Base-by-base conservation (phyloP, 2,329 filamentous ascomycete species). In the Aspergillus oerlinghausenensis region DNA sequence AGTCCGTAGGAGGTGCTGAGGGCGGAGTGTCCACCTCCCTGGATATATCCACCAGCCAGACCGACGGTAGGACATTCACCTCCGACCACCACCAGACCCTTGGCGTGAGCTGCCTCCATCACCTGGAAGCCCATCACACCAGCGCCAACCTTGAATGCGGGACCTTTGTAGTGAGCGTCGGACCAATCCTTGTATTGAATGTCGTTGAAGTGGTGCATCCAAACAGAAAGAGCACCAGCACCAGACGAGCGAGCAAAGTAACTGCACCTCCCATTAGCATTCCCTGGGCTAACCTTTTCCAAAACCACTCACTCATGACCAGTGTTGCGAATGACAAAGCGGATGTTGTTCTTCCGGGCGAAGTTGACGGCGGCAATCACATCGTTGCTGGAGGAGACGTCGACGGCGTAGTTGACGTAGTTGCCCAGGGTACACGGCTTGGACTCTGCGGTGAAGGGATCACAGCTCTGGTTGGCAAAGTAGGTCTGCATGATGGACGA, bases 1-100 rank as follows among this genome's bases (percentile, higher is more conserved):
- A 89, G 74, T 21, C 86, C 86, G 55, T 81, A 83, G 17, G 64
- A 70, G 3, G 80, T 80, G 54, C 75, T 79, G 2, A 88, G 73
- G 0, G 79, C 74, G 0, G 79, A 80, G 67, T 86, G 83, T 0
- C 86, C 85, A 26, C 84, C 85, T 7, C 84, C 84, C 67, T 84
- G 82, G 6, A 76, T 79, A 62, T 82, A 88, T 1, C 84, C 85
- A 35, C 85, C 85, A 0, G 82, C 80, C 3, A 84, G 63, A 7
- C 84, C 84, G 10, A 87, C 83, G 0, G 80, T 82, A 1, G 78
- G 79, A 23, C 78, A 79, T 4, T 78, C 78, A 5, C 84, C 85
- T 0, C 79, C 80, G 0, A 87, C 80, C 3, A 86, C 71, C 0
- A 77, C 77, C 17, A 82, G 70, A 52, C 79, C 77, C 60, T 76